These are phyloP conservation scores for Colletotrichum neosansevieriae DNA, from an alignment of 2,329 filamentous ascomycete species.

Conservation along the genomic window DNA sequence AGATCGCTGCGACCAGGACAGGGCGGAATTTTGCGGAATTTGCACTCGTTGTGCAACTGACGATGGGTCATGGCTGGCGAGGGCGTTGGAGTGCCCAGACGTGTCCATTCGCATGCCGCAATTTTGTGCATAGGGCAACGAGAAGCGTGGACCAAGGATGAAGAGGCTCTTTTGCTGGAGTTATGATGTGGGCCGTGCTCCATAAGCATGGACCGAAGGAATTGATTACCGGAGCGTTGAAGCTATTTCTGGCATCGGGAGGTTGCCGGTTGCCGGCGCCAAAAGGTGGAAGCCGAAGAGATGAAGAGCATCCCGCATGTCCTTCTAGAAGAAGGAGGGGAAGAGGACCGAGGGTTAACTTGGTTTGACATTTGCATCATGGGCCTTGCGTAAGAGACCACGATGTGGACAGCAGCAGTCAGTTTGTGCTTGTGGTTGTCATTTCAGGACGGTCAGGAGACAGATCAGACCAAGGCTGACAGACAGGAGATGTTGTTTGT, in stretches of 20 bases:
- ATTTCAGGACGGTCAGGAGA: not conserved
- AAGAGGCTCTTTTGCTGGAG: constrained; percentile 25
- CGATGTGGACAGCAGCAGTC: constrained; percentile 1
- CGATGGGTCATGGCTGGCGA: not conserved
- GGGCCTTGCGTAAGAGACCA: constrained; percentile 14
- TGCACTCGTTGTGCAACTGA: not conserved
- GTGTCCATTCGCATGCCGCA: constrained; percentile 16
- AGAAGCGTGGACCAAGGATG: constrained; percentile 16
- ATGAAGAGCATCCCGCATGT: constrained; percentile 12
- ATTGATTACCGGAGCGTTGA: constrained; percentile 8
- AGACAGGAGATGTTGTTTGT: not conserved
- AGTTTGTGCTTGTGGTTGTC: constrained; percentile 23
- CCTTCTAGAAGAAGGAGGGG: constrained; percentile 31
- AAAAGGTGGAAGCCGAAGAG: constrained; percentile 19
- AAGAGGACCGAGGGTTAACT: constrained; percentile 4
- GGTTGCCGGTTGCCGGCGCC: constrained; percentile 28
- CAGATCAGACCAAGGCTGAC: not conserved
- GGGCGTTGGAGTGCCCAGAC: constrained; percentile 15
- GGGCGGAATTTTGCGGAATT: not conserved
- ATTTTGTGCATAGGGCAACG: constrained; percentile 33
- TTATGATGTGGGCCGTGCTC: constrained; percentile 16
- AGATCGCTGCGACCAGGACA: constrained; percentile 1
- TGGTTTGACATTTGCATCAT: constrained; percentile 24
- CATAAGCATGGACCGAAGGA: constrained; percentile 19
- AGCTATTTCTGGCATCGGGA: constrained; percentile 37